Conservation (phyloP, 768 basidiomycete genomes). For the Austroboletus eburneus region DNA sequence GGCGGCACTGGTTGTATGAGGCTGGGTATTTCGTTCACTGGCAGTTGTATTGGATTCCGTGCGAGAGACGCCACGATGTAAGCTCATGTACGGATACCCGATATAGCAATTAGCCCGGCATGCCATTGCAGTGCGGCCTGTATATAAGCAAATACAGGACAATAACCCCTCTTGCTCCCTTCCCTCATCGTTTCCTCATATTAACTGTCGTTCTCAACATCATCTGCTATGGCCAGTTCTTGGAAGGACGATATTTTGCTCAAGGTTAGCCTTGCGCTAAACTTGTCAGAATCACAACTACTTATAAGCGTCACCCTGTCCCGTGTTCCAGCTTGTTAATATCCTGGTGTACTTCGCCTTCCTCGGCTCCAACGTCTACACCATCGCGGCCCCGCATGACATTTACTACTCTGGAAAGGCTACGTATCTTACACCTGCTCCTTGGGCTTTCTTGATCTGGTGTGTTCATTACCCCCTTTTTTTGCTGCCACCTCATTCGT, state of each 20-base stretch:
- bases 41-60: no score
- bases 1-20: no score
- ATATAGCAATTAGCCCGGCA: constrained; percentile 13
- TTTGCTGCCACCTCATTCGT: constrained; percentile 11
- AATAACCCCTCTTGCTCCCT: constrained; percentile 16
- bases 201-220: background rate
- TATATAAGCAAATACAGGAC: constrained; percentile 26
- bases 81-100: background rate
- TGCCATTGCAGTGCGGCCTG: constrained; percentile 4
- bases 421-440: constrained; percentile 93
- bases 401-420: constrained; percentile 73
- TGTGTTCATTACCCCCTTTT: constrained; percentile 26
- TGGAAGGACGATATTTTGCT: constrained; percentile 82
- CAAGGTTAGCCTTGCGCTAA: constrained; percentile 47
- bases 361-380: constrained; percentile 89
- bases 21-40: no score
- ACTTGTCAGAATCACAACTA: background rate
- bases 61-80: no score
- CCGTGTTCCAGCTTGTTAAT: constrained; percentile 56
- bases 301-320: background rate
- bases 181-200: constrained; percentile 5
- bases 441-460: constrained; percentile 92
- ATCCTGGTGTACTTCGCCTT: constrained; percentile 80
- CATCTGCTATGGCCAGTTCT: constrained; percentile 41
- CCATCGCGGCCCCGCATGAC: constrained; percentile 68